Conservation (phyloP, 1,284 basidiomycete genomes). For the Cystobasidium sp. region DNA sequence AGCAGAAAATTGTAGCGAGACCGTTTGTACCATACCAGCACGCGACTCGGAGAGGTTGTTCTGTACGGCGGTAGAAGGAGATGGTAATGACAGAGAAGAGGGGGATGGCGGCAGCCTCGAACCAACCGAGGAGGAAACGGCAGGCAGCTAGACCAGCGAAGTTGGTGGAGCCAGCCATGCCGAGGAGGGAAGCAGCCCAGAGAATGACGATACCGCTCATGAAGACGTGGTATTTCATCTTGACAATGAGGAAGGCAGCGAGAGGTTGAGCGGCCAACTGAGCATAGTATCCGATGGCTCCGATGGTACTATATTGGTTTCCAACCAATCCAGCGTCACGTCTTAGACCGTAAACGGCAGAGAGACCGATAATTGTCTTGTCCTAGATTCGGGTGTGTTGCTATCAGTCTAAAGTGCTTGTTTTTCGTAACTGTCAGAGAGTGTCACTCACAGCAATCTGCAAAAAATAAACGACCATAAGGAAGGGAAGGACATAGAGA, state of each 20-base stretch:
- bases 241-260: conserved; percentile 48
- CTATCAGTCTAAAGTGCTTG: neutral
- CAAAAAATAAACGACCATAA: conserved; percentile 37
- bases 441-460: conserved; percentile 32
- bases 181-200: conserved; percentile 41
- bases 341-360: conserved; percentile 39
- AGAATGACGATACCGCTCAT: conserved; percentile 44
- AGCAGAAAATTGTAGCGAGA: conserved; percentile 46
- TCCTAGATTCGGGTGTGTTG: neutral
- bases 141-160: conserved; percentile 42
- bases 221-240: conserved; percentile 39
- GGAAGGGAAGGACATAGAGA: conserved; percentile 36
- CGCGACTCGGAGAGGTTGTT: conserved; percentile 49
- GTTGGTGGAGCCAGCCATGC: conserved; percentile 47
- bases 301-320: conserved; percentile 46
- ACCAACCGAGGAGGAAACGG: conserved; percentile 48
- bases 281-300: conserved; percentile 47
- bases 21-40: conserved; percentile 47
- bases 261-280: conserved; percentile 48
- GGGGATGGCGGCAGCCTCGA: conserved; percentile 46
- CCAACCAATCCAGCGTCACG: conserved; percentile 38
- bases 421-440: neutral
- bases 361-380: conserved; percentile 40
- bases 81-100: conserved; percentile 47
- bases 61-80: conserved; percentile 47